Base-by-base conservation (phyloP, 2,329 filamentous ascomycete genomes). In the Pseudogymnoascus sp. region DNA sequence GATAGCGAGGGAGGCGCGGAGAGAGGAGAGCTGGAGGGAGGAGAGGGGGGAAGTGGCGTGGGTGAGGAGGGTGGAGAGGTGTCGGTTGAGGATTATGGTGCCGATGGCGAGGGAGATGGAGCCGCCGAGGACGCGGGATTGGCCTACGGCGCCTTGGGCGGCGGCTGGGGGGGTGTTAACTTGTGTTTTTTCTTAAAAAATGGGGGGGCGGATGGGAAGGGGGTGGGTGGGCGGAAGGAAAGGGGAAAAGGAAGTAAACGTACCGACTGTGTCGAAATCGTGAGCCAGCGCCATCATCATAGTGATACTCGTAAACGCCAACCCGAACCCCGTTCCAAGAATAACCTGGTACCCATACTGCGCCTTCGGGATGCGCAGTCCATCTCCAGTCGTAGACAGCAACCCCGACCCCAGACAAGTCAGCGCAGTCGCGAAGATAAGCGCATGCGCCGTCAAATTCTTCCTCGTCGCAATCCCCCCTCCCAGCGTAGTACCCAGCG, bases 101-200 rank as follows among this genome's bases (percentile, higher is more conserved):
- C 84, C 85, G 28, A 81, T 73, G 0, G 84, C 81, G 51, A 87
- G 77, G 1, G 85, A 85, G 34, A 87, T 77, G 45, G 82, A 82
- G 3, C 85, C 85, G 1, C 85, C 85, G 2, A 87, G 74, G 0
- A 87, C 81, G 14, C 85, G 79, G 2, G 82, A 79, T 72, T 88
- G 85, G 1, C 84, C 82, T 11, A 87, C 78, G 3, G 83, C 80
- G 0, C 84, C 85, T 68, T 87, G 83, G 0, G 83, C 83, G 2
- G 83, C 81, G 1, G 85, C 84, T 62, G 23, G 0, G 36, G 23
- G 23, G 36, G 23, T 23, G 23, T 23, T 23, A n/a, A n/a, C n/a
- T n/a, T n/a, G n/a, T n/a, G n/a, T n/a, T n/a, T n/a, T n/a, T n/a
- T n/a, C n/a, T n/a, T n/a, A n/a, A n/a, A n/a, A n/a, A n/a, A n/a